phyloP scores from a whole-genome alignment of 2,329 filamentous ascomycete genomes.

The Neopestalotiopsis clavispora region DNA sequence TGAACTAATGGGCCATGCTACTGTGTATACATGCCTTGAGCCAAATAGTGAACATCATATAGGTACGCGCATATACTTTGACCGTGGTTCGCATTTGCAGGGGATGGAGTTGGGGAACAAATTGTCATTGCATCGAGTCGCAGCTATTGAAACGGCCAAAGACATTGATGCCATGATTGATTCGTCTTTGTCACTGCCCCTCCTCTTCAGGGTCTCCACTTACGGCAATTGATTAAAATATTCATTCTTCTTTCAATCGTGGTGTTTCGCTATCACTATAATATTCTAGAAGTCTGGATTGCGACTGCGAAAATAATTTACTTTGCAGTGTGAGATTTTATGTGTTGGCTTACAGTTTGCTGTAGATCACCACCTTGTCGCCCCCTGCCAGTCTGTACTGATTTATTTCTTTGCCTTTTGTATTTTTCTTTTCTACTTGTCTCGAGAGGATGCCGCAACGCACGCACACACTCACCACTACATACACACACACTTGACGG shows the following conservation, averaged over 20 bases:
- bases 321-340: too few relatives aligned
- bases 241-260: too few relatives aligned
- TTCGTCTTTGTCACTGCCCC: too few relatives aligned
- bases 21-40: background rate
- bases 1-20: background rate
- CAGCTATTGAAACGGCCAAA: background rate
- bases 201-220: too few relatives aligned
- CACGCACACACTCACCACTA: too few relatives aligned
- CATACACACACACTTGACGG: background rate
- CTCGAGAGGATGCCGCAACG: background rate
- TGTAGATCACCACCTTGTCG: background rate
- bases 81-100: background rate
- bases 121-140: background rate
- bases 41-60: background rate
- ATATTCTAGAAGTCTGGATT: too few relatives aligned
- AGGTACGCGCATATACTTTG: background rate
- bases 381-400: background rate
- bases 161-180: too few relatives aligned
- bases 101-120: background rate
- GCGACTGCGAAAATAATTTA: too few relatives aligned
- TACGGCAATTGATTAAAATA: too few relatives aligned
- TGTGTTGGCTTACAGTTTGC: background rate
- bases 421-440: background rate
- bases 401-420: background rate
- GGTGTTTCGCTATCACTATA: too few relatives aligned